Percentiles rank a stretch among this genome's conserved stretches.
phyloP scores from a whole-genome alignment of 306 rosid species.

The Betula pendula region DNA sequence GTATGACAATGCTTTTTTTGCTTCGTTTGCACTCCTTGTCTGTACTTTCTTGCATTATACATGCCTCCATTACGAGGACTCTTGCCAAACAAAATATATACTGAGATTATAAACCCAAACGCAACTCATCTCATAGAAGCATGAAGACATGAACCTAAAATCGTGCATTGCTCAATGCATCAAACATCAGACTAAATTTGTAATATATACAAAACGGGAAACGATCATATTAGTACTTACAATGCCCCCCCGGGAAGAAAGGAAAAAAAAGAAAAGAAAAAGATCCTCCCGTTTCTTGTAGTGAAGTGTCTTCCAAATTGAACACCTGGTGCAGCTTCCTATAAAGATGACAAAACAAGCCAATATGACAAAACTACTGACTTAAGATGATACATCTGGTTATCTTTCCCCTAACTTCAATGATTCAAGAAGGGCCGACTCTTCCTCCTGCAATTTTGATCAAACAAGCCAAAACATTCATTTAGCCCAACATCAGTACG shows the following conservation, averaged over 20 bases:
- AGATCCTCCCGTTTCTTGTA: neutral
- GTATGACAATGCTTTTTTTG: neutral
- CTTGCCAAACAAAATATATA: neutral
- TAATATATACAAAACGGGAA: slow-evolving; percentile 18
- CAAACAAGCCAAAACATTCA: slow-evolving; percentile 21
- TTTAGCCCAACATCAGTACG: slow-evolving; percentile 3
- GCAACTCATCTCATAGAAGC: neutral
- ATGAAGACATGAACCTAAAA: neutral
- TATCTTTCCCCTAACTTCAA: slow-evolving; percentile 60
- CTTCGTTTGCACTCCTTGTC: neutral
- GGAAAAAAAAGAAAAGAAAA: too few relatives aligned
- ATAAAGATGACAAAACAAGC: slow-evolving; percentile 7
- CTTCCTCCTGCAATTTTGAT: slow-evolving; percentile 70
- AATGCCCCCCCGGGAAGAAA: neutral
- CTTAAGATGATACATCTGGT: slow-evolving; percentile 15
- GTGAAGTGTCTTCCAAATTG: neutral
- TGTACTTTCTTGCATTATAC: neutral
- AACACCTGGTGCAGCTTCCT: slow-evolving; percentile 9
- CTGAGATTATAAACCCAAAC: neutral
- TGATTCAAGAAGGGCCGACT: slow-evolving; percentile 83
- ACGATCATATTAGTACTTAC: neutral
- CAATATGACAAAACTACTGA: neutral
- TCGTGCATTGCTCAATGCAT: neutral
- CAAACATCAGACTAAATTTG: slow-evolving; percentile 35
- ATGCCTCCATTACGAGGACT: neutral